Base-by-base conservation (phyloP, 345 rosid genomes). In the Fremontodendron californicum region DNA sequence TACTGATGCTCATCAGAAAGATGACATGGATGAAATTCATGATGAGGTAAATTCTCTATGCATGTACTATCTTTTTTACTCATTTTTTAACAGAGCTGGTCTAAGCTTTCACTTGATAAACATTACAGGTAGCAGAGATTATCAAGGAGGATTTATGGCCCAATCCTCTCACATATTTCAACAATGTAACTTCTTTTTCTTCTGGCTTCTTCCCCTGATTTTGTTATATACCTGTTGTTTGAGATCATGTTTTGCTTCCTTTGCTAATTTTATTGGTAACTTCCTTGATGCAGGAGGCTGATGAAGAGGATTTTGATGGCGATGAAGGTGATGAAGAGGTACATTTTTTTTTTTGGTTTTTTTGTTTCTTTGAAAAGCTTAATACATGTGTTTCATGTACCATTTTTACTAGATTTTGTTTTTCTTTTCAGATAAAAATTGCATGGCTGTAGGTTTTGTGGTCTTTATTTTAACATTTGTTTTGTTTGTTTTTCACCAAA, bases 241-340 rank as follows among this genome's bases (percentile, higher is more conserved):
- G 5, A 15, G 18, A 48, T 65, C 15, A 57, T 16, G 1, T 51
- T 23, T 71, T 77, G 16, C 76, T 67, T 75, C 35, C 16, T 42
- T 60, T 39, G 69, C 63, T 64, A 69, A 51, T 74, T 29, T 43
- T 39, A 51, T 63, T 52, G 23, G 27, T 70, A 45, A 64, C 63
- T 76, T 73, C 33, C 64, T n/a, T n/a, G n/a, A n/a, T 57, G 75
- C 81, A 90, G 94, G 94, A 90, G 25, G 90, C 90, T 79, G 94
- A 90, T 80, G 93, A 89, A 79, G 93, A 89, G 77, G 89, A 86
- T 71, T 84, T 82, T 78, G 90, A 82, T 2, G 90, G 84, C 31
- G 90, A 87, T 67, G 92, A 87, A 76, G 92, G 79, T 45, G 91
- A 86, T 31, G 90, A 89, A 71, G 94, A 88, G 90, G 92, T 87